These are phyloP conservation scores for Pholiota adiposa DNA, from an alignment of 1,284 basidiomycete species.

Conservation along the genomic window DNA sequence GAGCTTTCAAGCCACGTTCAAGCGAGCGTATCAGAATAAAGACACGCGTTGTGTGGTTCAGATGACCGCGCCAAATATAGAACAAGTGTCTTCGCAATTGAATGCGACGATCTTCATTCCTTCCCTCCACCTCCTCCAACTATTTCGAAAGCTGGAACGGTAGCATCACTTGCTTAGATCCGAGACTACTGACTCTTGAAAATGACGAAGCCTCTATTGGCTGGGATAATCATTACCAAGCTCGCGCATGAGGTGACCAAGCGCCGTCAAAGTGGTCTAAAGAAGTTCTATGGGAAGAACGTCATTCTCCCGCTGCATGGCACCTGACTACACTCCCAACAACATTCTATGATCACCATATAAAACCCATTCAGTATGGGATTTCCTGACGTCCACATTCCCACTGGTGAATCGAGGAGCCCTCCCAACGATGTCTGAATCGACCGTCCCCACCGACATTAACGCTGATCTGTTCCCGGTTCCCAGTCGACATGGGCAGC, in stretches of 20 bases:
- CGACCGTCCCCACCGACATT: conserved; percentile 1
- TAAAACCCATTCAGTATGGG: neutral
- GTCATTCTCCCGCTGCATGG: neutral
- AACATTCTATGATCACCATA: neutral
- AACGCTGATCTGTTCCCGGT: conserved; percentile 18
- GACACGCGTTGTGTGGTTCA: too few species aligned
- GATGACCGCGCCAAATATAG: neutral
- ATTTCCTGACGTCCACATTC: neutral
- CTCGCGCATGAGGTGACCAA: neutral
- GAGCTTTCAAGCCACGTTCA: too few species aligned
- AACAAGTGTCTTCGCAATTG: neutral
- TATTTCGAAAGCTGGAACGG: neutral
- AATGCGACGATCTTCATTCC: neutral
- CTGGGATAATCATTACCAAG: neutral
- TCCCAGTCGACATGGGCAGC: conserved; percentile 5
- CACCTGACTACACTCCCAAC: neutral
- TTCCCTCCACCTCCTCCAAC: neutral
- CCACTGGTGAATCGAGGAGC: neutral
- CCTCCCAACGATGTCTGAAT: neutral
- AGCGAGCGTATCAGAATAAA: too few species aligned
- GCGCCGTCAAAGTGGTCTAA: conserved; percentile 1
- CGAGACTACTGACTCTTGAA: neutral
- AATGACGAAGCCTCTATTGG: neutral
- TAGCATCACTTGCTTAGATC: neutral
- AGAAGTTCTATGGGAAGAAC: neutral